Evolutionary conservation across 768 basidiomycete genomes (phyloP).

Genomic region (Pleurotus eryngii): DNA sequence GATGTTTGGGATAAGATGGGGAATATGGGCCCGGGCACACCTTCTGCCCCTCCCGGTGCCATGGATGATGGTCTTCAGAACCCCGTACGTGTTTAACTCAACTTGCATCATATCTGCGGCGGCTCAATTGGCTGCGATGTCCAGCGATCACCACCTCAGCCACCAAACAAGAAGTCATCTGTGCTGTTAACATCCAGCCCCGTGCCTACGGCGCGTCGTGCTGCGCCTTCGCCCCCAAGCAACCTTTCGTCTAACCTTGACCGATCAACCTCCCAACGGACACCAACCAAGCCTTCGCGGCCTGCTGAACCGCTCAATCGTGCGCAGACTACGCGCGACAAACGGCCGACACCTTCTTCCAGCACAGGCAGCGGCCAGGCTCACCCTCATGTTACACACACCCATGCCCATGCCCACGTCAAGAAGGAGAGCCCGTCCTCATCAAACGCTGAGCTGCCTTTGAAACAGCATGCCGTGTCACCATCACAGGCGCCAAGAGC

Average conservation of each 20-base stretch:
- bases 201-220: conserved; percentile 62
- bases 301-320: conserved; percentile 50
- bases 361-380: conserved; percentile 22
- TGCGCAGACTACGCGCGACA: conserved; percentile 67
- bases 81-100: conserved; percentile 40
- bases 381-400: conserved; percentile 1
- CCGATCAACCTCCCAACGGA: conserved; percentile 83
- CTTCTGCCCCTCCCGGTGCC: conserved; percentile 23
- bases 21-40: conserved; percentile 37
- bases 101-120: no score
- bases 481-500: background rate
- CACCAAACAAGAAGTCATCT: conserved; percentile 38
- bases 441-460: conserved; percentile 44
- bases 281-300: conserved; percentile 52
- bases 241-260: conserved; percentile 69
- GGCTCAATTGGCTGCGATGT: background rate
- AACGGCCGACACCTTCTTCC: conserved; percentile 33
- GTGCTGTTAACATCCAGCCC: conserved; percentile 27
- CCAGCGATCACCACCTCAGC: conserved; percentile 49
- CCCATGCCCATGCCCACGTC: conserved; percentile 4
- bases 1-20: conserved; percentile 88
- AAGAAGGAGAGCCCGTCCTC: conserved; percentile 43
- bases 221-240: conserved; percentile 71
- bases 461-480: conserved; percentile 33
- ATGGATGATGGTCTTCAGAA: conserved; percentile 51